Evolutionary conservation across 257 asterid species (phyloP).

Genomic region (Rubia yunnanensis): DNA sequence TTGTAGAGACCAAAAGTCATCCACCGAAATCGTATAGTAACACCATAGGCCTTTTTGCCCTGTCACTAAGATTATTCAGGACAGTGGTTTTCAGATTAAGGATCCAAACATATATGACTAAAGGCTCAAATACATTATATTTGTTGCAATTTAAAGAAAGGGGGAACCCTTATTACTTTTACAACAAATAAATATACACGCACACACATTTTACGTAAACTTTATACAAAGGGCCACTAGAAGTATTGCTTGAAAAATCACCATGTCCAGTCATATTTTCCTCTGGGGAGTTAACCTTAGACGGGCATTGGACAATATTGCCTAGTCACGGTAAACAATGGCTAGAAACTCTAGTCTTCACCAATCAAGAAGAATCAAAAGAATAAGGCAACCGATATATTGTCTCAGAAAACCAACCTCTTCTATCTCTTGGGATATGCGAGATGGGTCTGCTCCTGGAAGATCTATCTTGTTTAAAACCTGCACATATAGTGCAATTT

Average conservation of each 20-base stretch:
- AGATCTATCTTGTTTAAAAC: conserved; percentile 98
- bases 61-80: not conserved
- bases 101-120: not conserved
- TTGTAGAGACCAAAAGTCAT: not conserved
- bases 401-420: conserved; percentile 62
- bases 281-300: not conserved
- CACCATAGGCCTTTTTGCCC: not conserved
- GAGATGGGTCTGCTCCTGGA: conserved; percentile 97
- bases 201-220: not conserved
- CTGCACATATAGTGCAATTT: conserved; percentile 31
- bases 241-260: not conserved
- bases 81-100: not conserved
- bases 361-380: not conserved
- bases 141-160: not conserved
- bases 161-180: not conserved
- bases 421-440: conserved; percentile 84
- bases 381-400: not conserved
- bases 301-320: not conserved
- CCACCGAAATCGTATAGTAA: not conserved
- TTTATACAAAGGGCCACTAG: not conserved
- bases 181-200: not conserved
- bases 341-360: not conserved
- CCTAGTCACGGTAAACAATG: not conserved
- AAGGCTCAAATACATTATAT: not conserved
- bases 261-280: not conserved